These are phyloP conservation scores for Ampelomyces quisqualis DNA, from an alignment of 2,329 filamentous ascomycete species.

Conservation along the genomic window DNA sequence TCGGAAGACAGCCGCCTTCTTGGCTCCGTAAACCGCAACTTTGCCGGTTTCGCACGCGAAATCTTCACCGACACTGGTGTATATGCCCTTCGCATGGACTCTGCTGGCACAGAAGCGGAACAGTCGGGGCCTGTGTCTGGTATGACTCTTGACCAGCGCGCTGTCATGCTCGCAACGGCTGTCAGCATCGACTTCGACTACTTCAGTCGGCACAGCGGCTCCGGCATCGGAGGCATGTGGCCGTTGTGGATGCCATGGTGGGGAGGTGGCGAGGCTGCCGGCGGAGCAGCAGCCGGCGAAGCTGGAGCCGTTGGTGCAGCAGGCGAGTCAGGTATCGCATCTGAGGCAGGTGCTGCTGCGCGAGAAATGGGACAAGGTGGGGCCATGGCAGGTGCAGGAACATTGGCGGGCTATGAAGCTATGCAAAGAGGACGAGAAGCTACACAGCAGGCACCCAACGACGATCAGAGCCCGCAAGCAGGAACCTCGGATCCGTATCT, in stretches of 20 bases:
- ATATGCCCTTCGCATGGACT: slow-evolving; percentile 65
- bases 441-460: no score
- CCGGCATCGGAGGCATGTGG: slow-evolving; percentile 47
- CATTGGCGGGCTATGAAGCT: slow-evolving; percentile 64
- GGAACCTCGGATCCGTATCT: slow-evolving; percentile 21
- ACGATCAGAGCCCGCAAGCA: slow-evolving; percentile 32
- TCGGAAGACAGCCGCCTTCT: slow-evolving; percentile 54
- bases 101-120: slow-evolving; percentile 49
- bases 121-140: slow-evolving; percentile 48
- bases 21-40: slow-evolving; percentile 65
- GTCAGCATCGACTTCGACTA: slow-evolving; percentile 68
- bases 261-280: slow-evolving; percentile 35
- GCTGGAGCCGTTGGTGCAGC: slow-evolving; percentile 45
- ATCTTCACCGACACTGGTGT: slow-evolving; percentile 67
- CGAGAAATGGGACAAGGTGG: slow-evolving; percentile 44
- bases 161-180: slow-evolving; percentile 66
- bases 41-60: slow-evolving; percentile 62
- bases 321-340: slow-evolving; percentile 44
- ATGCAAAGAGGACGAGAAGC: slow-evolving; percentile 55
- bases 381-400: slow-evolving; percentile 56
- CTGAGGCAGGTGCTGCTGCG: slow-evolving; percentile 54
- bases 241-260: slow-evolving; percentile 57
- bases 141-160: slow-evolving; percentile 66
- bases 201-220: slow-evolving; percentile 61
- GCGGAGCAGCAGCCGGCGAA: slow-evolving; percentile 45